Evolutionary conservation across 495 filamentous ascomycete genomes (phyloP), one percentile per base, ranked within the genome.

Genomic region (Tirmania nivea): DNA sequence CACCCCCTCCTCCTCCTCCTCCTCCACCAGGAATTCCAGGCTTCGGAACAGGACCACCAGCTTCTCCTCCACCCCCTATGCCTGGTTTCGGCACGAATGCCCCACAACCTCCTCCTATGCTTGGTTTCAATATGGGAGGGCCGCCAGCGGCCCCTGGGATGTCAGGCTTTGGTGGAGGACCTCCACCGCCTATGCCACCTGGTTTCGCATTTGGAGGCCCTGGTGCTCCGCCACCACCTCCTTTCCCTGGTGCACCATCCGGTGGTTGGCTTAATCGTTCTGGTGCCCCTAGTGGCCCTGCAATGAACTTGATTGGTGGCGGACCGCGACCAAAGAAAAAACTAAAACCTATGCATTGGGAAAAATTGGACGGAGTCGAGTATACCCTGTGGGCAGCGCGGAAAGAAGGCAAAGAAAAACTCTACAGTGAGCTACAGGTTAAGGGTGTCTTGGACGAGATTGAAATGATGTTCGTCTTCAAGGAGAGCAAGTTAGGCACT

Each of bases 281-380:
- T 12, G 60, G 60, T 34, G 60, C 54, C 12, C 55, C 61, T 9
- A 53, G 54, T 36, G 50, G 60, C 16, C 60, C 61, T 14, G 58
- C 58, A 17, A 57, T 62, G 52, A 10, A 36, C 1, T 51, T 49
- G 7, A 31, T 48, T 57, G 16, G 64, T 20, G 63, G 86, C 34
- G 82, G 84, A 58, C 84, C 84, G 25, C 73, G 89, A 59, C 88
- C 92, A 35, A 96, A 94, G 75, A 95, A 92, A 79, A 97, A 96
- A 69, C 83, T 97, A 62, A 97, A 97, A 76, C 88, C 90, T 36
- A 75, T 97, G 56, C 90, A 97, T 70, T 97, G 90, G 90, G 90
- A 97, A 64, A 97, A 97, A 69, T 83, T 97, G 37, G 90, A 97
- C 67, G 74, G 86, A 51, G 84, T 86, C 14, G 80, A 93, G 64